Conservation (phyloP, 257 asterid species). For the Jasminum sambac region DNA sequence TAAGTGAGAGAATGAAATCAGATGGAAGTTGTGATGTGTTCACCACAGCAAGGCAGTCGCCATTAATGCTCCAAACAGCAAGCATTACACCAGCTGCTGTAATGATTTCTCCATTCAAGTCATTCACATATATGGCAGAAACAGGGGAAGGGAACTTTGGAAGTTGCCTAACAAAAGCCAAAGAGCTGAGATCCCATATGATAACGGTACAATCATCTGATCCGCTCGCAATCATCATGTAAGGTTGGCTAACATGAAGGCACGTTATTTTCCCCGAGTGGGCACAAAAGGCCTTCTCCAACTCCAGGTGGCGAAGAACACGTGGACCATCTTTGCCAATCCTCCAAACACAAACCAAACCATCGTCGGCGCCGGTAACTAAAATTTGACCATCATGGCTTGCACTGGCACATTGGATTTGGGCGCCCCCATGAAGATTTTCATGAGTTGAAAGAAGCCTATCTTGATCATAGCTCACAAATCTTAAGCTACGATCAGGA, state of each 20-base stretch:
- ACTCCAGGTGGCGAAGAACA: slow-evolving; percentile 49
- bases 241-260: slow-evolving; percentile 89
- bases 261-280: slow-evolving; percentile 86
- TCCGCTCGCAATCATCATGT: slow-evolving; percentile 97
- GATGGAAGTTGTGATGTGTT: slow-evolving; percentile 98
- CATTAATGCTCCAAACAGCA: slow-evolving; percentile 93
- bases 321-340: slow-evolving; percentile 83
- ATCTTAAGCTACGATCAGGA: slow-evolving; percentile 92
- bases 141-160: slow-evolving; percentile 87
- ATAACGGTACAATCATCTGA: slow-evolving; percentile 91
- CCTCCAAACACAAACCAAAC: slow-evolving; percentile 84
- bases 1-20: slow-evolving; percentile 74
- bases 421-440: slow-evolving; percentile 96
- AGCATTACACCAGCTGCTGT: slow-evolving; percentile 96
- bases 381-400: slow-evolving; percentile 89
- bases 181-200: slow-evolving; percentile 92
- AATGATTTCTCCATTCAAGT: slow-evolving; percentile 79
- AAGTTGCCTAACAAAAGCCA: slow-evolving; percentile 83
- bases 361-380: slow-evolving; percentile 94
- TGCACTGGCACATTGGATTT: slow-evolving; percentile 84
- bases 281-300: slow-evolving; percentile 85
- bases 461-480: slow-evolving; percentile 83
- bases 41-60: slow-evolving; percentile 91
- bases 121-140: slow-evolving; percentile 84
- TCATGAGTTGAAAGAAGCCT: slow-evolving; percentile 92